Evolutionary conservation across 225 moss, liverwort and hornwort species (phyloP), one percentile per base, ranked within the genome.

Genomic region (Takakia lepidozioides): DNA sequence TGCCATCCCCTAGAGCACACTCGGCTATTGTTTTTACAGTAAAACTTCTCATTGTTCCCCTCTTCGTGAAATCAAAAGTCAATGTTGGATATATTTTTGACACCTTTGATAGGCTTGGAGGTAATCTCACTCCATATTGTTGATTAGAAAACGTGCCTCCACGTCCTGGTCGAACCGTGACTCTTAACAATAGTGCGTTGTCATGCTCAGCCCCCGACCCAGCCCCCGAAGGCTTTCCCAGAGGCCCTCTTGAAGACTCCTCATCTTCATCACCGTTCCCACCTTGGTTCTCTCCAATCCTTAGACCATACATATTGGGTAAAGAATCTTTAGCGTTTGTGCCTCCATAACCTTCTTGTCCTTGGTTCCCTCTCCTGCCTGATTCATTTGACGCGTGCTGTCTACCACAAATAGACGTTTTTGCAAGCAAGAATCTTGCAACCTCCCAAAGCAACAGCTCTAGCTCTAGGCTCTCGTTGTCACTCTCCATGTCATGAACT

Each of bases 1-100:
- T 41, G 27, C 40, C 54, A 0, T 54, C 41, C 16, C 54, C 54
- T 1, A 54, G 54, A 42, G 54, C 21, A 7, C 54, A 54, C 18
- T 54, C 54, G 23, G 54, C 54, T 16, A 54, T 8, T 16, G 42
- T 54, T 27, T 42, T 16, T 9, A 54, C 41, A n/a, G 27, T 27
- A n/a, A 54, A 40, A 11, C 8, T 11, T 32, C 32, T 32, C 11
- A 11, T 6, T 32, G 32, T 11, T 0, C 32, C 1, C 21, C 25
- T 14, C 42, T 41, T 54, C 41, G 18, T 27, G 42, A 54, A 54
- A 19, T 54, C 42, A 54, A 54, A 54, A 16, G 54, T 54, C 27
- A 54, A 42, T 9, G 42, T 42, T 41, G 54, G 42, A 17, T 40
- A 54, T 10, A 54, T 54, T 10, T 24, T 27, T 3, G 54, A 54